Conservation (phyloP, 2,329 filamentous ascomycete genomes). For the Neopestalotiopsis sp. region DNA sequence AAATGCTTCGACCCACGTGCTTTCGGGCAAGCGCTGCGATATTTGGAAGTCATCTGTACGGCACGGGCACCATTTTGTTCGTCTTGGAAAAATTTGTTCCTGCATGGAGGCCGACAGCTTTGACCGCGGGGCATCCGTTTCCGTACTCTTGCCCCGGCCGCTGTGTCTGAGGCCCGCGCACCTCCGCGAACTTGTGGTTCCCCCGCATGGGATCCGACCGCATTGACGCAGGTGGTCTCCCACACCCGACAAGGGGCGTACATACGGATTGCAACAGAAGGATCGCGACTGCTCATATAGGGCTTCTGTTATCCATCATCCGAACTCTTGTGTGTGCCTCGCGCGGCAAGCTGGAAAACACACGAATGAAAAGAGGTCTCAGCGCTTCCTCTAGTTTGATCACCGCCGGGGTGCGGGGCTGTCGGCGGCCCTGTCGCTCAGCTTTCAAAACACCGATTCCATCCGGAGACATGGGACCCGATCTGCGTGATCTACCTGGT, state of each 20-base stretch:
- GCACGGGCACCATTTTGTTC: background rate
- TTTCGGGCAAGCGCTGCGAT: background rate
- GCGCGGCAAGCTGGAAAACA: conserved; percentile 8
- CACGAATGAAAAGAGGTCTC: conserved; percentile 2
- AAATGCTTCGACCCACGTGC: background rate
- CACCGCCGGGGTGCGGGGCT: conserved; percentile 2
- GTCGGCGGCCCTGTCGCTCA: background rate
- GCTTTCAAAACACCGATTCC: conserved; percentile 8
- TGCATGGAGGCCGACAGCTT: conserved; percentile 3
- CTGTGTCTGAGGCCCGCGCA: conserved; percentile 5
- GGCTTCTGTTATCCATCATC: background rate
- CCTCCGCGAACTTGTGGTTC: background rate
- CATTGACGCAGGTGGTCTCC: conserved; percentile 2
- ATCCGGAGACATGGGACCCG: conserved; percentile 10
- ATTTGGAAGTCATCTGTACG: background rate
- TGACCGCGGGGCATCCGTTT: conserved; percentile 3
- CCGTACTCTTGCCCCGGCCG: conserved; percentile 6
- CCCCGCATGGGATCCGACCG: background rate
- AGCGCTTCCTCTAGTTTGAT: conserved; percentile 9
- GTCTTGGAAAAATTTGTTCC: background rate
- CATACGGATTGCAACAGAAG: background rate
- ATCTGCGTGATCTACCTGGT: conserved; percentile 7
- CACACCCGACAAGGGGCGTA: conserved; percentile 8
- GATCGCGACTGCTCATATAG: background rate
- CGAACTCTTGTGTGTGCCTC: background rate